These are phyloP conservation scores for Saprolegnia parasitica DNA, from an alignment of 352 stramenopile genomes.

Conservation along the genomic window DNA sequence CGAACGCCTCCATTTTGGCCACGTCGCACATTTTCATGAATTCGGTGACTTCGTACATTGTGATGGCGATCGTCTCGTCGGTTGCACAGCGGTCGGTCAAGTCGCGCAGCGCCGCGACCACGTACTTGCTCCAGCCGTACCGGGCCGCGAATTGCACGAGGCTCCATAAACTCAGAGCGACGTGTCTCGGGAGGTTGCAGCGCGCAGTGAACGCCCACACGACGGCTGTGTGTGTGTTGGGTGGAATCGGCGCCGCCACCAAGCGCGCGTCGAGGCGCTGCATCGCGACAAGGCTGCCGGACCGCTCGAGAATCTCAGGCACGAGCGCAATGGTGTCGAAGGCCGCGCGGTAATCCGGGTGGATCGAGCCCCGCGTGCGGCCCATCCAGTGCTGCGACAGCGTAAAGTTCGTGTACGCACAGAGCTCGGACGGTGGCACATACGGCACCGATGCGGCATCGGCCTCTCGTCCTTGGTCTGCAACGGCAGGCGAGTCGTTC, in stretches of 20 bases:
- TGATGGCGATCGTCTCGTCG: neutral
- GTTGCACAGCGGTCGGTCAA: neutral
- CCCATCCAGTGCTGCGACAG: slow-evolving; percentile 11
- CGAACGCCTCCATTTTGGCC: slow-evolving; percentile 9
- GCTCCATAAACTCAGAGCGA: neutral
- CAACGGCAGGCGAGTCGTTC: too few relatives aligned
- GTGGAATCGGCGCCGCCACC: neutral
- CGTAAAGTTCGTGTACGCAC: neutral
- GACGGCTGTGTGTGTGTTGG: neutral
- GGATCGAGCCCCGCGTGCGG: neutral
- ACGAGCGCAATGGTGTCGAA: slow-evolving; percentile 2
- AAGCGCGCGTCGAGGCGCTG: neutral
- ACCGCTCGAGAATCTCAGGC: slow-evolving; percentile 12
- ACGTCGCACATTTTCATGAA: slow-evolving; percentile 13
- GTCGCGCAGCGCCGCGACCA: neutral
- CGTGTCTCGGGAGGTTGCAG: neutral
- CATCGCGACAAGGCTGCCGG: slow-evolving; percentile 3
- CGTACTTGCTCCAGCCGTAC: slow-evolving; percentile 9
- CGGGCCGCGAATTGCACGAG: neutral
- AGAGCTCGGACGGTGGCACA: neutral
- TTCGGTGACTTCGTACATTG: neutral
- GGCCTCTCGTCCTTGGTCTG: too few relatives aligned
- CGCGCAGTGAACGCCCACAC: neutral
- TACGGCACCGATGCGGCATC: neutral
- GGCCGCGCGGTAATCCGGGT: neutral